Evolutionary conservation across 2,329 filamentous ascomycete species (phyloP), one percentile per base, ranked within the genome.

Genomic region (Xylaria sp.): DNA sequence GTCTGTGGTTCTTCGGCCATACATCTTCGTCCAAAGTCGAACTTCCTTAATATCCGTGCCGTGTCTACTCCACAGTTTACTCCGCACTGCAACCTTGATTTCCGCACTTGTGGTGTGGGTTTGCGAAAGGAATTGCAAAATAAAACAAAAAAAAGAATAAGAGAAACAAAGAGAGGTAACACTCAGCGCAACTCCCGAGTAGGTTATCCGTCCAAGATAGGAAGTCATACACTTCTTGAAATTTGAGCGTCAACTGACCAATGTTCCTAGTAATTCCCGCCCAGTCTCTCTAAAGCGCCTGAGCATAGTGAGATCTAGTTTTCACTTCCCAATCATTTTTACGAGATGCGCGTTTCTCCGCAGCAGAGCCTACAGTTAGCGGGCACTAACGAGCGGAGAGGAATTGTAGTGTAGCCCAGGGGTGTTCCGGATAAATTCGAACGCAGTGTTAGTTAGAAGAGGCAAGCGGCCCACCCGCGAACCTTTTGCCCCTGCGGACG

Each of bases 61-160:
- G 69, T 71, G 66, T 68, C 65, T 70, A 68, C 68, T 72, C 70
- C 70, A 72, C 68, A 68, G 55, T 56, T 65, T 70, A 69, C 70
- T 72, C 70, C 70, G 70, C 70, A 72, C 56, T 65, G 64, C 61
- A 65, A 72, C 67, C 60, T 51, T 69, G 51, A 61, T 60, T 61
- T 69, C 62, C 58, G 28, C 51, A 55, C 25, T 58, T 69, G 52
- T 41, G 63, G 66, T 61, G 59, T 25, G 34, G 48, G 28, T 34
- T 28, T 65, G 46, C 34, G 62, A 66, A 59, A 39, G 46, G 59
- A 70, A 56, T 60, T 59, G 51, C 62, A 65, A 68, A 69, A 65
- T 51, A 15, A 52, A 32, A 58, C 18, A n/a, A 3, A 46, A 13
- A 37, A 18, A 13, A 55, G 20, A 37, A 32, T 6, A 23, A 28